Percentiles rank a stretch among this genome's conserved stretches.
Conservation (phyloP, 148 eudicot species). For the Chenopodium album region DNA sequence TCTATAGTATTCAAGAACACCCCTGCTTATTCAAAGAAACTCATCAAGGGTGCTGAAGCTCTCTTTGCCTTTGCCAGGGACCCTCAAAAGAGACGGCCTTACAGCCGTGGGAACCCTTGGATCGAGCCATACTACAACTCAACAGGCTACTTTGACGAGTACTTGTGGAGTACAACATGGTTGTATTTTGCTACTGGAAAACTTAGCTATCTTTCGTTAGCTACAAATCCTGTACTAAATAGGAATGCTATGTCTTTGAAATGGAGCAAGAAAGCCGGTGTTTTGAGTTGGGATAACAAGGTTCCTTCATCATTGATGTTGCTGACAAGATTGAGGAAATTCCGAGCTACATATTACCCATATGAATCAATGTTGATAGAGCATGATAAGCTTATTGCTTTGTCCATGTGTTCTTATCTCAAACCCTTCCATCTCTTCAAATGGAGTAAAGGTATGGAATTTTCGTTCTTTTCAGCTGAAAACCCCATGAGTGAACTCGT, state of each 20-base stretch:
- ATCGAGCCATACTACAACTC: slow-evolving; percentile 67
- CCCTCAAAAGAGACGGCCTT: slow-evolving; percentile 28
- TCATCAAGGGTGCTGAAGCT: slow-evolving; percentile 46
- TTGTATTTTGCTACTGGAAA: slow-evolving; percentile 71
- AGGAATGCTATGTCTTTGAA: slow-evolving; percentile 36
- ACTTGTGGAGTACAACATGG: slow-evolving; percentile 77
- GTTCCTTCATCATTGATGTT: slow-evolving; percentile 58
- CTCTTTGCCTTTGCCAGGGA: slow-evolving; percentile 58
- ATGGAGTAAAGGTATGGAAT: slow-evolving; percentile 48
- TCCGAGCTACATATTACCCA: slow-evolving; percentile 53
- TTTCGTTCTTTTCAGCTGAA: not conserved
- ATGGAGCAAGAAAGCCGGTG: slow-evolving; percentile 37
- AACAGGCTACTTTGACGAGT: slow-evolving; percentile 70
- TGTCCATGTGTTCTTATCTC: slow-evolving; percentile 69
- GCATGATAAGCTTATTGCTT: slow-evolving; percentile 48
- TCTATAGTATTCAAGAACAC: slow-evolving; percentile 66
- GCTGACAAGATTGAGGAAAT: slow-evolving; percentile 49
- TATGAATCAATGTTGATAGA: slow-evolving; percentile 44
- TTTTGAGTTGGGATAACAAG: slow-evolving; percentile 81
- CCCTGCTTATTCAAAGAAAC: slow-evolving; percentile 42
- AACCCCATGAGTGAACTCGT: not conserved
- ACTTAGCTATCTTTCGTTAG: slow-evolving; percentile 37
- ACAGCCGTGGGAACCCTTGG: slow-evolving; percentile 45
- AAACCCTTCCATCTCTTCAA: slow-evolving; percentile 45
- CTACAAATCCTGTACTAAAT: slow-evolving; percentile 49